Evolutionary conservation across 1,139 yeast genomes (phyloP), one percentile per base, ranked within the genome.

Genomic region (Magnusiomyces suaveolens): DNA sequence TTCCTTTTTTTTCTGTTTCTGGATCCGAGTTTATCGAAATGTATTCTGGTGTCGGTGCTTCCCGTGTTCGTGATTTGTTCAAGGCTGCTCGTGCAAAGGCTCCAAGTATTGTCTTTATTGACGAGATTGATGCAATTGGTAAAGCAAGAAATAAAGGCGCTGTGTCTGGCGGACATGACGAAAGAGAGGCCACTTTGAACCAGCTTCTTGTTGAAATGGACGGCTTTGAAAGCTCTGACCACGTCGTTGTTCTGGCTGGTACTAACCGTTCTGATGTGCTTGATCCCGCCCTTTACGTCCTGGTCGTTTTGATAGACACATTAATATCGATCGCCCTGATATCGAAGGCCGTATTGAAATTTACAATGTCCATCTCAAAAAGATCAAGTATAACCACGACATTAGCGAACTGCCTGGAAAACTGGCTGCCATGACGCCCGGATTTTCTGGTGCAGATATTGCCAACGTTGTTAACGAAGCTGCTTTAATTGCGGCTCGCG

Each of bases 41-140:
- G 97, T 92, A 89, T 74, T 96, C 89, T 41, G 98, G 98, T 75
- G 97, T 92, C 18, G 98, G 98, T 73, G 97, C 98, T 1, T 85
- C 95, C 24, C 81, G 98, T 68, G 98, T 92, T 41, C 87, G 98
- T 68, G 97, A 92, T 68, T 75, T 92, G 65, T 92, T 92, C 70
- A 82, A 85, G 64, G 87, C 88, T 50, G 98, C 98, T 3, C 81
- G 97, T 68, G 87, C 85, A 66, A 83, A 84, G 69, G 95, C 97
- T 0, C 98, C 98, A 1, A 79, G 95, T 32, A 92, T 92, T 65
- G 84, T 92, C 48, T 92, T 92, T 66, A 89, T 92, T 56, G 98
- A 92, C 74, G 98, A 92, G 74, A 92, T 92, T 60, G 98, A 92
- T 75, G 98, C 98, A 2, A 92, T 92, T 69, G 98, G 98, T 66